Evolutionary conservation across 306 rosid species (phyloP), one percentile per base, ranked within the genome.

Genomic region (Cucumis hystrix): DNA sequence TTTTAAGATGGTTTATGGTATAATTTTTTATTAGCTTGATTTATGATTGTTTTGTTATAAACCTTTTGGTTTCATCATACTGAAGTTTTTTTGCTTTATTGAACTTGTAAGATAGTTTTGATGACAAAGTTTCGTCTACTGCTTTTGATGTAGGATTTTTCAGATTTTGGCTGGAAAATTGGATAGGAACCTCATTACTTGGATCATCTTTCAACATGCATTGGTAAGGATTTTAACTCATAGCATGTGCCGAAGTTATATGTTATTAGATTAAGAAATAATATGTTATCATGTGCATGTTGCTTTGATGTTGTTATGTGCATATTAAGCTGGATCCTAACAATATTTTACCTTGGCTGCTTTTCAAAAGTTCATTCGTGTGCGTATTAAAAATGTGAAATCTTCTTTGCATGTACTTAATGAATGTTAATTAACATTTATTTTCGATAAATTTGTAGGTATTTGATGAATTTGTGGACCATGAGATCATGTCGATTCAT

Each of bases 81-180:
- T 3, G 7, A 23, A 49, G 23, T 23, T 13, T n/a, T 54, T 74
- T 52, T 65, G 72, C 25, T 43, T 59, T 73, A 10, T 16, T 28
- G 43, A 10, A 52, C 51, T 23, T 37, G 49, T 28, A n/a, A 43
- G 20, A 10, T 16, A 18, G 15, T 67, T 20, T 10, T 30, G 6
- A 55, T 71, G 28, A 10, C 1, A 35, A 10, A 71, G 51, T 84
- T 80, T 75, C 77, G 77, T 76, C 79, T 80, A 65, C 74, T 74
- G 39, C 59, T 74, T 28, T 62, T 59, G 11, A 69, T 69, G 37
- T 83, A 56, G 73, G 75, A 68, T 73, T 73, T 73, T 82, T 72
- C 96, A 95, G 98, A 82, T 89, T 95, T 89, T 95, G 98, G 98
- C 91, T 95, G 71, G n/a, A n/a, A 83, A 95, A 95, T 83, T 95